Conservation (phyloP, 1,284 basidiomycete species). For the Rhodotorula sp. region DNA sequence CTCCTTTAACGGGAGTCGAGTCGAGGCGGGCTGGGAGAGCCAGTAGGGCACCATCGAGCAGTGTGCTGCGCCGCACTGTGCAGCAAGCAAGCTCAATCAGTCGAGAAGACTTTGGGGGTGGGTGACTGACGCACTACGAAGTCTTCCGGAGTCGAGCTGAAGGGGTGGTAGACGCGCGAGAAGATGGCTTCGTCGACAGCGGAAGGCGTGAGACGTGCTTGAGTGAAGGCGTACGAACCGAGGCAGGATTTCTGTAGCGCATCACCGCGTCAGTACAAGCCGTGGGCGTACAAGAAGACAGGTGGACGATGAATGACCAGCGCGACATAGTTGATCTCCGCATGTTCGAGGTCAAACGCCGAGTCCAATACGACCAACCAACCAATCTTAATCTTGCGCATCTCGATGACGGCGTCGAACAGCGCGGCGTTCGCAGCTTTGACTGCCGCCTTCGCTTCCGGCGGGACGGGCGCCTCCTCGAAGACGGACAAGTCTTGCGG, state of each 20-base stretch:
- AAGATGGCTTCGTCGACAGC: no score
- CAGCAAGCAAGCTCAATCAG: background rate
- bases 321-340: background rate
- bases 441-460: background rate
- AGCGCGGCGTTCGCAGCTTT: background rate
- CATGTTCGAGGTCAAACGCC: conserved; percentile 8
- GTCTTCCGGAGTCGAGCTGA: no score
- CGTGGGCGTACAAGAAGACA: no score
- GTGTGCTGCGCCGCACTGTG: conserved; percentile 58
- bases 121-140: background rate
- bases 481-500: conserved; percentile 42
- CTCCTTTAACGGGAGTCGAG: background rate
- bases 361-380: conserved; percentile 21
- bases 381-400: background rate
- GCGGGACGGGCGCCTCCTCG: background rate
- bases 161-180: no score
- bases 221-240: background rate
- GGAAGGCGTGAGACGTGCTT: no score
- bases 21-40: conserved; percentile 5
- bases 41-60: conserved; percentile 59
- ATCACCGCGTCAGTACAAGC: no score
- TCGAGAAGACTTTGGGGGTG: no score
- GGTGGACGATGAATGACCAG: conserved; percentile 5
- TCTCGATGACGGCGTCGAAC: background rate
- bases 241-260: background rate